Base-by-base conservation (phyloP, 1,139 yeast species). In the Insectozyma bohioensis region DNA sequence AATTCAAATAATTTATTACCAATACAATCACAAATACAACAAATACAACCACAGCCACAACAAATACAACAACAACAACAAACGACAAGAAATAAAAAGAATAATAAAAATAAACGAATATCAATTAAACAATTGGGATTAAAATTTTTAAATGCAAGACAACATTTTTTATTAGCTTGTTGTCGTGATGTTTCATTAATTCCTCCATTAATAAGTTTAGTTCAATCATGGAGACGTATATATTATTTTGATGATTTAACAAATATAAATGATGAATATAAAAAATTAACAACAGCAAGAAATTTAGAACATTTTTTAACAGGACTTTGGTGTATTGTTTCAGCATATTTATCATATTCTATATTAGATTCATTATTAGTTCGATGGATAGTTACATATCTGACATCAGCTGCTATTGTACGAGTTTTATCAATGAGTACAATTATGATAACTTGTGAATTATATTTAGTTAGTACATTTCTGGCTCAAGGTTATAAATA, bases 351-450 rank as follows among this genome's bases (percentile, higher is more conserved):
- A 37, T 80, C 95, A 9, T 88, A 81, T 56, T 78, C 90, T 2
- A 88, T 87, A 4, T 65, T 90, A 24, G 97, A 90, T 52, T 95
- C 96, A 0, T 65, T 92, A 24, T 86, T 90, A 82, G 84, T 87
- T 14, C 68, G 98, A 28, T 92, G 97, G 95, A 85, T 90, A 24
- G 94, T 90, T 24, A 86, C 85, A 12, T 90, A 90, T 54, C 84
- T 87, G 42, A 81, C 90, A 0, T 71, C 85, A 2, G 97, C 96
- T 0, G 95, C 95, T 0, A 85, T 88, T 22, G 74, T 90, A 14
- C 67, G 97, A 33, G 86, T 88, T 68, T 64, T 88, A 31, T 80
- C 95, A 6, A 80, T 87, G 78, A 82, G 92, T 4, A 66, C 88
- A 27, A 69, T 88, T 9, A 70, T 87, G 34, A 73, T 84, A 10